phyloP scores from a whole-genome alignment of 352 stramenopile species.

The Detonula confervacea region DNA sequence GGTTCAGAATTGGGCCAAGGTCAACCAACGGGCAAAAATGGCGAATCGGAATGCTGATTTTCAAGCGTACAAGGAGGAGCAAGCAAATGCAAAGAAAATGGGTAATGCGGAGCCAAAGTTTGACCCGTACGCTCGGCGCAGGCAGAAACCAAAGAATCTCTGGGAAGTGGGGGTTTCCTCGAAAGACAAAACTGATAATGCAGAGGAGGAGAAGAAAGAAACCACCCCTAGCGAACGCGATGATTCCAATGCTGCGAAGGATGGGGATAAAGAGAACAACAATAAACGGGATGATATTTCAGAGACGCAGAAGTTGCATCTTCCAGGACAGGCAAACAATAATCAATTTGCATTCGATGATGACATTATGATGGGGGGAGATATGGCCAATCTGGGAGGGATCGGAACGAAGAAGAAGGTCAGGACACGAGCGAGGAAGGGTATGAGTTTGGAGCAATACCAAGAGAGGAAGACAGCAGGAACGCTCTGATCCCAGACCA shows the following conservation, averaged over 20 bases:
- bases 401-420: slow-evolving; percentile 54
- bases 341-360: slow-evolving; percentile 79
- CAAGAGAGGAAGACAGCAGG: slow-evolving; percentile 72
- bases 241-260: slow-evolving; percentile 48
- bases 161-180: slow-evolving; percentile 77
- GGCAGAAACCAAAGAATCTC: slow-evolving; percentile 84
- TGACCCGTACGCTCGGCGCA: slow-evolving; percentile 82
- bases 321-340: slow-evolving; percentile 55
- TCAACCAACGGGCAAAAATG: slow-evolving; percentile 76
- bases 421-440: slow-evolving; percentile 60
- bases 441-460: slow-evolving; percentile 80
- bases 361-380: slow-evolving; percentile 65
- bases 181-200: slow-evolving; percentile 59
- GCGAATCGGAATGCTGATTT: slow-evolving; percentile 78
- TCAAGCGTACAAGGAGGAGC: slow-evolving; percentile 64
- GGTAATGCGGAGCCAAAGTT: slow-evolving; percentile 62
- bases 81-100: slow-evolving; percentile 48
- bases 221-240: slow-evolving; percentile 31
- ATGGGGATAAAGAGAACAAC: slow-evolving; percentile 42
- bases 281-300: slow-evolving; percentile 50
- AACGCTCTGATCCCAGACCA: slow-evolving; percentile 66
- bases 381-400: slow-evolving; percentile 43
- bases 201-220: slow-evolving; percentile 55
- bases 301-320: slow-evolving; percentile 48
- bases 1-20: slow-evolving; percentile 81